These are phyloP conservation scores for Debaryomyces sp. DNA, from an alignment of 1,139 yeast genomes.

Conservation along the genomic window DNA sequence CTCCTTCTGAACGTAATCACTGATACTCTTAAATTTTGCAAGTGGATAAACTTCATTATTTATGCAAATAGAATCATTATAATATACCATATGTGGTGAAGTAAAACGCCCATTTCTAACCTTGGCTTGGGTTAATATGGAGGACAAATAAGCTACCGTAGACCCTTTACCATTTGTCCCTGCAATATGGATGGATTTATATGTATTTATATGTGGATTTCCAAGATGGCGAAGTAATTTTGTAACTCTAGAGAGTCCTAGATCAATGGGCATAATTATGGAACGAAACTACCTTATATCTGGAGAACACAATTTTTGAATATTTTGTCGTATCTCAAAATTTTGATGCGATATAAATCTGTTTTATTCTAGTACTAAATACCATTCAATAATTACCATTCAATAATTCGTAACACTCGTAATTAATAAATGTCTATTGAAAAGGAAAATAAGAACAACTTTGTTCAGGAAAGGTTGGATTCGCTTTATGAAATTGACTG, in stretches of 20 bases:
- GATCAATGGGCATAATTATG: conserved; percentile 40
- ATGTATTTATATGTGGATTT: conserved; percentile 60
- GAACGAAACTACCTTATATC: background rate
- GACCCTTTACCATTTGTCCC: conserved; percentile 98
- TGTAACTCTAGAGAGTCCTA: conserved; percentile 68
- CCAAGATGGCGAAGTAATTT: conserved; percentile 62
- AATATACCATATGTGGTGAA: conserved; percentile 77
- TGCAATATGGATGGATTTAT: conserved; percentile 78
- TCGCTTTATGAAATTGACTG: conserved; percentile 47
- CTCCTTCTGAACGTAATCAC: conserved; percentile 35
- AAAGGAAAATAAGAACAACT: conserved; percentile 24
- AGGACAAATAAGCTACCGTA: conserved; percentile 74
- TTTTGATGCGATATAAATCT: background rate
- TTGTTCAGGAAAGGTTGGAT: conserved; percentile 49
- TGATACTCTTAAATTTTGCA: conserved; percentile 48
- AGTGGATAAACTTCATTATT: conserved; percentile 58
- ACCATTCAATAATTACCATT: background rate
- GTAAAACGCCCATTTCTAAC: conserved; percentile 76
- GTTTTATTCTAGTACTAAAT: background rate
- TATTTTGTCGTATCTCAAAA: background rate
- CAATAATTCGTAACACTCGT: background rate
- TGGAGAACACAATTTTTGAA: background rate
- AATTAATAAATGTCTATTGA: conserved; percentile 12
- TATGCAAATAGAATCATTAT: conserved; percentile 75
- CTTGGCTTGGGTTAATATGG: conserved; percentile 54